Percentiles rank a stretch among this genome's conserved stretches.
Evolutionary conservation across 306 rosid genomes (phyloP).

Genomic region (Lagenaria siceraria): DNA sequence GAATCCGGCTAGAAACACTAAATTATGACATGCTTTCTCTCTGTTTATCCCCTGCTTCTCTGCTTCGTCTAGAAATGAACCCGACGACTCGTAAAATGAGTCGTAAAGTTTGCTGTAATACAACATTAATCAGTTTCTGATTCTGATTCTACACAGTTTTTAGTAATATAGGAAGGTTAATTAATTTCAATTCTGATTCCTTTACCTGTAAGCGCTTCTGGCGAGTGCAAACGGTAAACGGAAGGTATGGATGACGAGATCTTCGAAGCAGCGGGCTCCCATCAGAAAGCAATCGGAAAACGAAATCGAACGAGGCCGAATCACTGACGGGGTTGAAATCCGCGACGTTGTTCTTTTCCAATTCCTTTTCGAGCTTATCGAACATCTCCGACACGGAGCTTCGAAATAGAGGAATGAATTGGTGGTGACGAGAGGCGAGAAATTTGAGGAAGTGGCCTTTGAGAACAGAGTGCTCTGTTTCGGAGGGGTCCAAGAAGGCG

Average conservation of each 20-base stretch:
- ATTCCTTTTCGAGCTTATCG: conserved; percentile 16
- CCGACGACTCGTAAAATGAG: conserved; percentile 14
- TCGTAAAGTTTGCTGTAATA: conserved; percentile 27
- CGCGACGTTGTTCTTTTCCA: neutral
- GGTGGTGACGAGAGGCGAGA: conserved; percentile 18
- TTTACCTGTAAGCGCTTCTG: conserved; percentile 21
- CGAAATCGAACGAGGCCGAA: conserved; percentile 28
- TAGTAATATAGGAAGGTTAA: neutral
- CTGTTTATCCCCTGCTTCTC: conserved; percentile 24
- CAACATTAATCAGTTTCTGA: neutral
- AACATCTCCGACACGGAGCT: conserved; percentile 18
- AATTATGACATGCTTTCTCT: conserved; percentile 59
- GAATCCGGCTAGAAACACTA: conserved; percentile 46
- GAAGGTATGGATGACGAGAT: conserved; percentile 21
- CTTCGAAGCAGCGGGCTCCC: conserved; percentile 34
- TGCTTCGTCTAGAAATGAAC: conserved; percentile 36
- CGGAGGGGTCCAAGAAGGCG: conserved; percentile 50
- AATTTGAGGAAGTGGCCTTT: conserved; percentile 28
- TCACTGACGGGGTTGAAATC: conserved; percentile 20
- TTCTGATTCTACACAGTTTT: neutral
- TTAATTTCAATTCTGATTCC: neutral
- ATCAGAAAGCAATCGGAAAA: conserved; percentile 31
- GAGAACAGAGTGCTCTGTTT: conserved; percentile 31
- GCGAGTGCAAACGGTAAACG: conserved; percentile 37
- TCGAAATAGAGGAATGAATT: conserved; percentile 38